Evolutionary conservation across 2,329 filamentous ascomycete species (phyloP).

Genomic region (Zasmidium angulare): DNA sequence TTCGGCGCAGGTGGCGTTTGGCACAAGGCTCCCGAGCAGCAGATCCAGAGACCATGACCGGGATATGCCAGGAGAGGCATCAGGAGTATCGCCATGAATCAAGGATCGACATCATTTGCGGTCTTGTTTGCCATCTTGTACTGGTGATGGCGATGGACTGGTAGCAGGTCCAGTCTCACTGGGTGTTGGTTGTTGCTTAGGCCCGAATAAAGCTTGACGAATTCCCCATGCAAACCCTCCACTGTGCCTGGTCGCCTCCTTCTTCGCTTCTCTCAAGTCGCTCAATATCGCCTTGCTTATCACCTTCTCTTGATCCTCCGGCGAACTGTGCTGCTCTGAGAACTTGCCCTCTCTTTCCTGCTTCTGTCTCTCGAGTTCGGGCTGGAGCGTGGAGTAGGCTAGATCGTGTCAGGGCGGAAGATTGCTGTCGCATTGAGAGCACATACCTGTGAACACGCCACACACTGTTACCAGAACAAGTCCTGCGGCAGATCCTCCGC

Average conservation of each 20-base stretch:
- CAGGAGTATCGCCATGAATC: too few species aligned
- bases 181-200: constrained; percentile 5
- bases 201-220: constrained; percentile 19
- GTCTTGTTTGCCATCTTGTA: background rate
- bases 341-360: constrained; percentile 29
- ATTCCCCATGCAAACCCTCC: constrained; percentile 30
- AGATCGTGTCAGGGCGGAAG: background rate
- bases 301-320: constrained; percentile 14
- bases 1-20: background rate
- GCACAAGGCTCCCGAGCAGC: background rate
- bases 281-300: constrained; percentile 28
- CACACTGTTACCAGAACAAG: constrained; percentile 10
- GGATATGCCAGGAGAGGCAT: too few species aligned
- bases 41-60: background rate
- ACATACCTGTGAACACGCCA: constrained; percentile 23
- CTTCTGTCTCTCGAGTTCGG: constrained; percentile 30
- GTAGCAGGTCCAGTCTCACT: background rate
- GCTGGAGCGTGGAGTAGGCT: constrained; percentile 33
- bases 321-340: constrained; percentile 17
- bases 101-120: too few species aligned
- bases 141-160: background rate
- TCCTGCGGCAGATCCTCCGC: constrained; percentile 9
- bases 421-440: background rate
- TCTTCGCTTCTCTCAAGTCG: constrained; percentile 28
- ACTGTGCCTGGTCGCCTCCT: constrained; percentile 11